phyloP scores from a whole-genome alignment of 495 filamentous ascomycete species.

The Daldinia decipiens region DNA sequence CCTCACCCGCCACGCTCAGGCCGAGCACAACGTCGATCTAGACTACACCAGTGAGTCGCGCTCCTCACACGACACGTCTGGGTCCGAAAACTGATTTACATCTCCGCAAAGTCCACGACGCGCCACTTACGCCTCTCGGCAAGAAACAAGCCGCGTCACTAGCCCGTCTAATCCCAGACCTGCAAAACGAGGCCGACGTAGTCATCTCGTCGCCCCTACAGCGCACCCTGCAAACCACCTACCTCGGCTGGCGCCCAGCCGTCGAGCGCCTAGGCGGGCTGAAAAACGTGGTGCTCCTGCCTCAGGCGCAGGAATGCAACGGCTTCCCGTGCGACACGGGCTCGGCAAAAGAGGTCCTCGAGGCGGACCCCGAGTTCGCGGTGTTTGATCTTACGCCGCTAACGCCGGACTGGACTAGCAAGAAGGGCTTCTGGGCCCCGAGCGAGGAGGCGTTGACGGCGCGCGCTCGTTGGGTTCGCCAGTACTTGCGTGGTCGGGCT shows the following conservation, averaged over 20 bases:
- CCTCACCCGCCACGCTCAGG: conserved; percentile 67
- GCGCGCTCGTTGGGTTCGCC: conserved; percentile 30
- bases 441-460: conserved; percentile 20
- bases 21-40: conserved; percentile 61
- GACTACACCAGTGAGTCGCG: conserved; percentile 45
- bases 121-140: conserved; percentile 37
- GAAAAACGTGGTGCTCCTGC: conserved; percentile 28
- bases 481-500: conserved; percentile 53
- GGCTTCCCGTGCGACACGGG: conserved; percentile 54
- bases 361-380: conserved; percentile 38
- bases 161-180: conserved; percentile 16
- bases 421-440: conserved; percentile 37
- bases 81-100: not conserved
- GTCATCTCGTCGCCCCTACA: conserved; percentile 34
- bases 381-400: conserved; percentile 34
- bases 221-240: conserved; percentile 43
- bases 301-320: conserved; percentile 51
- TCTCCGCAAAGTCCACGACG: conserved; percentile 29
- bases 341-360: conserved; percentile 37
- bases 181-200: conserved; percentile 30
- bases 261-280: conserved; percentile 34
- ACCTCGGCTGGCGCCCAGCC: conserved; percentile 33
- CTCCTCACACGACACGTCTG: not conserved
- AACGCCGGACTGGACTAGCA: conserved; percentile 42
- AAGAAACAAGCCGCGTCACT: conserved; percentile 39